Conservation (phyloP, 495 filamentous ascomycete species). For the Glonium stellatum region DNA sequence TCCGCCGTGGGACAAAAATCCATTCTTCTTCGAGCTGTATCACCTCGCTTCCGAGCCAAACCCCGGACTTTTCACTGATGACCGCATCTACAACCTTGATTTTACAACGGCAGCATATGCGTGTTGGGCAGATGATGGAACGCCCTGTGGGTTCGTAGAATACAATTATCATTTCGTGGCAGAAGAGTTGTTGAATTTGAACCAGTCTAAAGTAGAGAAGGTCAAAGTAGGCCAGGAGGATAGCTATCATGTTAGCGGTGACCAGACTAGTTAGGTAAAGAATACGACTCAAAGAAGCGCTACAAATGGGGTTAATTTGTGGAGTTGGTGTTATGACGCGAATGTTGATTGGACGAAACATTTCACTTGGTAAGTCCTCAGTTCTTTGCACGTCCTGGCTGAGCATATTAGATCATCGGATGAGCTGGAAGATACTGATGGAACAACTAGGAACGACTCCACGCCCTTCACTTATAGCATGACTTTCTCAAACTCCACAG, state of each 20-base stretch:
- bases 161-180: not conserved
- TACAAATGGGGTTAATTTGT: not conserved
- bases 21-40: conserved; percentile 2
- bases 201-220: not conserved
- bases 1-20: not conserved
- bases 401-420: no score
- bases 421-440: no score
- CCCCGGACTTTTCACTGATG: not conserved
- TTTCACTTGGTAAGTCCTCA: no score
- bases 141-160: not conserved
- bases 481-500: no score
- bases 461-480: no score
- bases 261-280: not conserved
- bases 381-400: no score
- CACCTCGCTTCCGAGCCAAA: not conserved
- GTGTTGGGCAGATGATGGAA: not conserved
- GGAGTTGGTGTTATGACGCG: no score
- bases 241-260: not conserved
- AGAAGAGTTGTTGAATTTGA: conserved; percentile 3
- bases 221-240: not conserved
- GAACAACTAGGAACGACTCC: no score
- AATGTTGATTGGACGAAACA: no score
- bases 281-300: not conserved
- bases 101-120: not conserved
- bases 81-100: not conserved